Base-by-base conservation (phyloP, 176 grass and related monocot species). In the Thinopyrum elongatum region DNA sequence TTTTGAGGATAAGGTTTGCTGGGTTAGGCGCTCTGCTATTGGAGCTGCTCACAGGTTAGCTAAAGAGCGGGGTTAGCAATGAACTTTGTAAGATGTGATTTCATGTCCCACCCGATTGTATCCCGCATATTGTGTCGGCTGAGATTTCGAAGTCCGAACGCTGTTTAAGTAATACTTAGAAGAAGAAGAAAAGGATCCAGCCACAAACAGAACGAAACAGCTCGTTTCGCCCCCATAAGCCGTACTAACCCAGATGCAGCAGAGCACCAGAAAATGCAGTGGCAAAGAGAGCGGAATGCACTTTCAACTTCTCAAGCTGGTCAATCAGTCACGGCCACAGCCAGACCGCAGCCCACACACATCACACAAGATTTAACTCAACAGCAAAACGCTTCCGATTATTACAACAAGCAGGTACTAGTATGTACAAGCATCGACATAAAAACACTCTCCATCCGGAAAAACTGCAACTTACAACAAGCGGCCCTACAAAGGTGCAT, bases 391-490 rank as follows among this genome's bases (percentile, higher is more conserved):
- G 41, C 71, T 74, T 74, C 71, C 14, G 53, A 58, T 58, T 58
- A 58, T 58, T 22, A 58, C 30, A 78, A 53, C 16, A 53, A 19
- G 16, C 49, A 53, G 49, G 49, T 53, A 53, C 22, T n/a, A 34
- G 33, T 26, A 33, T 13, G 11, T 62, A 58, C 2, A 70, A 22
- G 21, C 5, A 67, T 25, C 4, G 8, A 23, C 29, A 39, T 25
- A 3, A 42, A 59, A 14, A n/a, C 51, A 39, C 38, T 28, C 31
- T 66, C 73, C n/a, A 36, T 17, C 13, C 15, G 47, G 36, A 80
- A 78, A 80, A 81, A 82, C 29, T 80, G 81, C 36, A 74, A 70
- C 74, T 68, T 90, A 81, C 89, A 31, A 76, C 89, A 31, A n/a
- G 27, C n/a, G 30, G 57, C 6, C 22, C 89, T 80, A 76, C 19